Conservation (phyloP, 202 grass and related monocot species). For the Brachypodium distachyon region DNA sequence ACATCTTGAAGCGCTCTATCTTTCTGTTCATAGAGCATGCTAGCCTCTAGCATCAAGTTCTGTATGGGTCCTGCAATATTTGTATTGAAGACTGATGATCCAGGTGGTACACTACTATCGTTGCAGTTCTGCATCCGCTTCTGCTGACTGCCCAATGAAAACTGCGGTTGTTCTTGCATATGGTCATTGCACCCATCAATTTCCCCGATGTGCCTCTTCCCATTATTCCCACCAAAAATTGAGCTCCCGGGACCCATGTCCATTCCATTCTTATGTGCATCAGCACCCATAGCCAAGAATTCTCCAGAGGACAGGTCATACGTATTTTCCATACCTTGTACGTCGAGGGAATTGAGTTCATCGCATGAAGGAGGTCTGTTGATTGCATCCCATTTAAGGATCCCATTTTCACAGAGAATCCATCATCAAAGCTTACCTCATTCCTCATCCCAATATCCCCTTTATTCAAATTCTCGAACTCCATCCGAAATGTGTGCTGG, state of each 20-base stretch:
- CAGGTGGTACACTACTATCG: constrained; percentile 38
- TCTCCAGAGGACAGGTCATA: constrained; percentile 49
- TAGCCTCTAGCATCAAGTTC: constrained; percentile 31
- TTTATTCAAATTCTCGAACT: constrained; percentile 92
- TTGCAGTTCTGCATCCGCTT: constrained; percentile 52
- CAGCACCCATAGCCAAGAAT: constrained; percentile 74
- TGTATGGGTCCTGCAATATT: constrained; percentile 34
- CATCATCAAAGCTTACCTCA: constrained; percentile 43
- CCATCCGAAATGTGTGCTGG: constrained; percentile 52
- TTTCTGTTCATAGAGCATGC: constrained; percentile 51
- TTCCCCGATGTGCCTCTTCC: constrained; percentile 70
- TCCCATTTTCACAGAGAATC: constrained; percentile 34
- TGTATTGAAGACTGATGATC: constrained; percentile 35
- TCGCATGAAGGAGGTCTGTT: constrained; percentile 70
- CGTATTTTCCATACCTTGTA: constrained; percentile 38
- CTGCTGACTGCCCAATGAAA: constrained; percentile 52
- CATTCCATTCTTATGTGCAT: constrained; percentile 44
- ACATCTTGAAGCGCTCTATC: constrained; percentile 45
- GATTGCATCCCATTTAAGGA: constrained; percentile 79
- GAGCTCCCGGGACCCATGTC: constrained; percentile 34
- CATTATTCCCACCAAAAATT: constrained; percentile 54
- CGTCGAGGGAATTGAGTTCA: constrained; percentile 49
- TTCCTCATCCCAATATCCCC: constrained; percentile 36
- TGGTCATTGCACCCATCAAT: constrained; percentile 56
- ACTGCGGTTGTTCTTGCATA: constrained; percentile 36